A percentile compares a stretch with the other conserved stretches of the same genome.
Conservation (phyloP, 176 grass and related monocot species). For the Eleusine indica region DNA sequence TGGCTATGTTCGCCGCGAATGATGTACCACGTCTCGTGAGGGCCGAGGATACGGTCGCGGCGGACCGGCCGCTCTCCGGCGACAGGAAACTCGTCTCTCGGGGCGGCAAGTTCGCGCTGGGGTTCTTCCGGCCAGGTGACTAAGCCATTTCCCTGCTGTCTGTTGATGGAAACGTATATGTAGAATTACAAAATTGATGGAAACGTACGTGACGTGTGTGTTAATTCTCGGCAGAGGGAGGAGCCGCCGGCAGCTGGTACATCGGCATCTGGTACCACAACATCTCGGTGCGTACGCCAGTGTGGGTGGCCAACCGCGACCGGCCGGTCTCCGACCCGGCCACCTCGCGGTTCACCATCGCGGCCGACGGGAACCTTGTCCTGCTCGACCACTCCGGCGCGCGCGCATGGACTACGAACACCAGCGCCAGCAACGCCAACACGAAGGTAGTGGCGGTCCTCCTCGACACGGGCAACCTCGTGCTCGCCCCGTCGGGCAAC, state of each 20-base stretch:
- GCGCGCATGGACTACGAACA: constrained; percentile 39
- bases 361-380: neutral
- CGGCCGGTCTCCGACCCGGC: constrained; percentile 34
- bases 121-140: neutral
- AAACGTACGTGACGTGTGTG: too few relatives aligned
- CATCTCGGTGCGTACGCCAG: constrained; percentile 12
- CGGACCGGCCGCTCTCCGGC: constrained; percentile 15
- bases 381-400: neutral
- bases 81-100: constrained; percentile 25
- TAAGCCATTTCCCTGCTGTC: neutral
- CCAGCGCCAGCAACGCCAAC: neutral
- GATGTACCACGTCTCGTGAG: too few relatives aligned
- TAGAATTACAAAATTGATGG: too few relatives aligned
- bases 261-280: constrained; percentile 51
- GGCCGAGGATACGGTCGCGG: constrained; percentile 16
- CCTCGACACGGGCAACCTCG: neutral
- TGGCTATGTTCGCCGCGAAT: neutral
- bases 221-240: constrained; percentile 17
- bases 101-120: constrained; percentile 34
- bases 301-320: constrained; percentile 26
- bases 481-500: constrained; percentile 25
- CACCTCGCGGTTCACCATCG: constrained; percentile 19
- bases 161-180: too few relatives aligned
- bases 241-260: constrained; percentile 17
- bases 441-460: constrained; percentile 32